Conservation (phyloP, 345 rosid genomes). For the Salix caprea region DNA sequence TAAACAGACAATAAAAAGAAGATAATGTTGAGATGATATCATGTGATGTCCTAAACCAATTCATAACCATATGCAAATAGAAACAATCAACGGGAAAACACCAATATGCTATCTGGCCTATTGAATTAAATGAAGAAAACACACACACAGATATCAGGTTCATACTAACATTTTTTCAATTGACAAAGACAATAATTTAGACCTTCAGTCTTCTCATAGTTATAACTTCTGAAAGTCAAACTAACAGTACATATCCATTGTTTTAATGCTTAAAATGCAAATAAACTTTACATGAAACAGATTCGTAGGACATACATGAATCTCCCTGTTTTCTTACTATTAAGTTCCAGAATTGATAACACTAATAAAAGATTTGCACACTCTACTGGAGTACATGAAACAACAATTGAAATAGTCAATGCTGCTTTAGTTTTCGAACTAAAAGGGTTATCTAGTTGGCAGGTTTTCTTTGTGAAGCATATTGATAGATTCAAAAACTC, state of each 20-base stretch:
- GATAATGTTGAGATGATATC: neutral
- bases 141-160: neutral
- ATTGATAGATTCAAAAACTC: neutral
- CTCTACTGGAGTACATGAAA: neutral
- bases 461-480: neutral
- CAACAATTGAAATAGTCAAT: neutral
- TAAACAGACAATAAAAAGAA: neutral
- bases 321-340: neutral
- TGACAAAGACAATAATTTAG: neutral
- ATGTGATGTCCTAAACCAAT: neutral
- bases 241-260: neutral
- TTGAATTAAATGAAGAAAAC: neutral
- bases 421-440: neutral
- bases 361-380: neutral
- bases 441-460: neutral
- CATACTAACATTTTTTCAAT: neutral
- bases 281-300: neutral
- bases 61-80: neutral
- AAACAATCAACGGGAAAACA: neutral
- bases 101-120: neutral
- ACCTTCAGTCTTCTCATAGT: neutral
- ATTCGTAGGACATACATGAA: neutral
- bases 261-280: neutral
- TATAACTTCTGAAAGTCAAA: neutral
- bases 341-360: neutral